Conservation (phyloP, 805 yeast species). For the Suhomyces pyralidae region DNA sequence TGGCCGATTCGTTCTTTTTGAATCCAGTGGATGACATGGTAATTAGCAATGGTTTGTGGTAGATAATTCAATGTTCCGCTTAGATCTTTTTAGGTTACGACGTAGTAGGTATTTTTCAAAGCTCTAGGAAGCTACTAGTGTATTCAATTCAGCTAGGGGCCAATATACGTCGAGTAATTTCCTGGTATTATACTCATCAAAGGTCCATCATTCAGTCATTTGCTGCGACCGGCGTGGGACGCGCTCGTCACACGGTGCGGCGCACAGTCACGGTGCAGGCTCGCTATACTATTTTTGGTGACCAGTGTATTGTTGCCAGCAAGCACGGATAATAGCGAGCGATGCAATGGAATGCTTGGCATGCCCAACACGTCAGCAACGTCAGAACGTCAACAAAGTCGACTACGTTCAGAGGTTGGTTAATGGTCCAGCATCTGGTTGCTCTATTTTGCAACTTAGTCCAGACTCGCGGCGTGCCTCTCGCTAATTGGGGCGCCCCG, state of each 20-base stretch:
- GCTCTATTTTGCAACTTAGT: not conserved
- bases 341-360: not conserved
- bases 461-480: not conserved
- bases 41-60: too few species aligned
- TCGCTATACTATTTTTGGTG: not conserved
- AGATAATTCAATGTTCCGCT: too few species aligned
- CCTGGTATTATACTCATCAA: not conserved
- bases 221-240: not conserved
- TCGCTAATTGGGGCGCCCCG: not conserved
- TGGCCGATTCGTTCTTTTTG: conserved; percentile 32
- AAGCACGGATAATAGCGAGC: not conserved
- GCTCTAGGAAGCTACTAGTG: not conserved
- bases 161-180: not conserved
- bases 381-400: not conserved
- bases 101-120: not conserved
- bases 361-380: not conserved
- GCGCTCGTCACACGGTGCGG: not conserved
- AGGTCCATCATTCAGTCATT: not conserved
- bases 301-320: not conserved
- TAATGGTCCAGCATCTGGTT: not conserved
- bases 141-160: not conserved
- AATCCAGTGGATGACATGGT: conserved; percentile 21
- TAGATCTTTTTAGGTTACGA: too few species aligned
- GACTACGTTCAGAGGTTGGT: too few species aligned
- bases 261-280: not conserved